Conservation (phyloP, 116 monocot species). For the Papilionanthe hybrid region DNA sequence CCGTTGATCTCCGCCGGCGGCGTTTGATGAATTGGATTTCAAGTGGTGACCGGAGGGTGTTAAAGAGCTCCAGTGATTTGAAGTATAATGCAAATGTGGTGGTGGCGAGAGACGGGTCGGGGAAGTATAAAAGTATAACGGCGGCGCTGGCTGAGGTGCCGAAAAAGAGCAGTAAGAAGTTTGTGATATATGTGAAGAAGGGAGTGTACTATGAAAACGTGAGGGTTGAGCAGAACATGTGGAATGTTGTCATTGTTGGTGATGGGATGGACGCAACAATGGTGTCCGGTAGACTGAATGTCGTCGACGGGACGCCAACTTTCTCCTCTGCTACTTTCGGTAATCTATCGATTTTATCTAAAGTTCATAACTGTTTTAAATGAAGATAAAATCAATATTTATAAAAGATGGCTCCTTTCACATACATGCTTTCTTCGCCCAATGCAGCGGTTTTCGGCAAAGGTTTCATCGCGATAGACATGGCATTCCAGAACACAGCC, state of each 20-base stretch:
- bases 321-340: constrained; percentile 51
- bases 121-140: constrained; percentile 33
- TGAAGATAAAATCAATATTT: too few relatives aligned
- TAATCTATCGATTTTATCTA: constrained; percentile 13
- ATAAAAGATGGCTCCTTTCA: too few relatives aligned
- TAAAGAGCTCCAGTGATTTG: neutral
- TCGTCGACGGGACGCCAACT: constrained; percentile 48
- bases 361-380: too few relatives aligned
- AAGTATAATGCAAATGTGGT: constrained; percentile 29
- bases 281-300: constrained; percentile 38
- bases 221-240: constrained; percentile 34
- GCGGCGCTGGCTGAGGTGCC: constrained; percentile 43
- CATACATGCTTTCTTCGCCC: too few relatives aligned
- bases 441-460: constrained; percentile 17
- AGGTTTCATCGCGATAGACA: constrained; percentile 12
- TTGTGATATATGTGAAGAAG: constrained; percentile 50
- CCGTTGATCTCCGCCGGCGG: neutral
- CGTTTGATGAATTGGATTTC: constrained; percentile 5
- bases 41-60: constrained; percentile 31
- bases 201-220: constrained; percentile 54
- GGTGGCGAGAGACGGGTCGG: constrained; percentile 51
- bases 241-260: constrained; percentile 54
- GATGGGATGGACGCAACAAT: constrained; percentile 44
- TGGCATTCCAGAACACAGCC: constrained; percentile 19
- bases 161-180: constrained; percentile 22